Evolutionary conservation across 768 basidiomycete genomes (phyloP), one percentile per base, ranked within the genome.

Genomic region (Kwoniella dendrophila): DNA sequence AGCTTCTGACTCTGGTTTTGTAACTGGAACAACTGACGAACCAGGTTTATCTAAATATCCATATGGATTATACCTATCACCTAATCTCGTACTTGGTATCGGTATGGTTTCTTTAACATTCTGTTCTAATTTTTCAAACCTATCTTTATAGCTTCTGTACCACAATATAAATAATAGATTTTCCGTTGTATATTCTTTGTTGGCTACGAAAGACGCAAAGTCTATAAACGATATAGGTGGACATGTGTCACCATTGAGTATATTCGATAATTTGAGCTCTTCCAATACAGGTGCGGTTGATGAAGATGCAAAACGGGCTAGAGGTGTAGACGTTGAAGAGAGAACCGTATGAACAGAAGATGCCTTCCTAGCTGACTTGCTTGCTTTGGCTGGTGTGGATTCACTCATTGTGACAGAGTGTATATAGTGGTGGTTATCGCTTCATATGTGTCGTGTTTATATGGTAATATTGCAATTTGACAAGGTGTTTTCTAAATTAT

Each of bases 141-240:
- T 61, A 3, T 56, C 26, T 26, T 47, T 45, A 48, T 76, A 76
- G n/a, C 63, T 70, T 49, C 67, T 49, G 49, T 67, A 76, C 75
- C 75, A 76, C 26, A 76, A 58, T 32, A 71, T 65, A 49, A 76
- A 76, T 12, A 74, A 50, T 4, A 76, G 58, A 50, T 76, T 76
- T 49, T 76, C 75, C 14, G 67, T 56, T 0, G 72, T 68, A 48
- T 66, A 71, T 50, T 76, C 75, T 57, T 71, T 72, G 50, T 70
- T 63, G 20, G 68, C 51, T 47, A 76, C 54, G 41, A 74, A 76
- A 3, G 67, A 43, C 26, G 70, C 68, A 38, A 76, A 76, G 32
- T 76, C 75, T 18, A 60, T 36, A 45, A 76, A 76, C 1, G 67
- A 62, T 49, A 75, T 75, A 0, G 73, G 73, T 7, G 73, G 63